These are phyloP conservation scores for Phytophthora pseudosyringae DNA, from an alignment of 352 stramenopile genomes.

Conservation along the genomic window DNA sequence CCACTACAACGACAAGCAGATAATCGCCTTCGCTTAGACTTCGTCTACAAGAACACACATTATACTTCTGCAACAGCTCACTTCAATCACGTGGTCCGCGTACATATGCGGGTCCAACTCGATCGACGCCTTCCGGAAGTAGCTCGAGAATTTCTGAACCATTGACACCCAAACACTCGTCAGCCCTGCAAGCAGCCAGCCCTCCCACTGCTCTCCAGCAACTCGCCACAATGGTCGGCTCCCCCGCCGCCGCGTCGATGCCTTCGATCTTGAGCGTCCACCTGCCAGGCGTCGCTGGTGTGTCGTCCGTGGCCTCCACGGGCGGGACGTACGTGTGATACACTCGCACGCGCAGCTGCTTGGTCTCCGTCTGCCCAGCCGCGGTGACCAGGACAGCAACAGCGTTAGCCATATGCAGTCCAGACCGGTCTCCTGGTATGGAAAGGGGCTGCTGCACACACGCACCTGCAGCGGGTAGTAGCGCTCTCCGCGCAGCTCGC, in stretches of 20 bases:
- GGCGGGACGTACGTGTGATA: slow-evolving; percentile 68
- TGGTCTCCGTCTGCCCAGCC: slow-evolving; percentile 50
- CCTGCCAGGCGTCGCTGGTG: slow-evolving; percentile 37
- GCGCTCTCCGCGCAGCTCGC: slow-evolving; percentile 62
- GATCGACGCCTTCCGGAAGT: slow-evolving; percentile 80
- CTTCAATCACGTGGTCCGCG: slow-evolving; percentile 72
- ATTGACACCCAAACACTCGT: slow-evolving; percentile 4
- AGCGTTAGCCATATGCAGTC: too few species aligned
- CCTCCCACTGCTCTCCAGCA: slow-evolving; percentile 3
- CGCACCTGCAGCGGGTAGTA: slow-evolving; percentile 62
- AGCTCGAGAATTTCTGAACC: slow-evolving; percentile 74
- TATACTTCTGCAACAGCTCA: slow-evolving; percentile 17
- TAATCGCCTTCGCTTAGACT: too few species aligned
- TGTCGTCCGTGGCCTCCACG: slow-evolving; percentile 40
- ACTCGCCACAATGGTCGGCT: slow-evolving; percentile 49
- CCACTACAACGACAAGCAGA: slow-evolving; percentile 42
- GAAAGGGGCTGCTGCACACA: background rate
- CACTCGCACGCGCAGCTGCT: slow-evolving; percentile 61
- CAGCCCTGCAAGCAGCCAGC: background rate
- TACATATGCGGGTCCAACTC: slow-evolving; percentile 75
- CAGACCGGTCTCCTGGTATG: too few species aligned
- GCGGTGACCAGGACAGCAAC: too few species aligned
- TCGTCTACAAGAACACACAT: too few species aligned
- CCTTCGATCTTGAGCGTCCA: slow-evolving; percentile 79
- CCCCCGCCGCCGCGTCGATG: slow-evolving; percentile 38